Evolutionary conservation across 2,329 filamentous ascomycete genomes (phyloP), one percentile per base, ranked within the genome.

Genomic region (Pseudopithomyces maydicus): DNA sequence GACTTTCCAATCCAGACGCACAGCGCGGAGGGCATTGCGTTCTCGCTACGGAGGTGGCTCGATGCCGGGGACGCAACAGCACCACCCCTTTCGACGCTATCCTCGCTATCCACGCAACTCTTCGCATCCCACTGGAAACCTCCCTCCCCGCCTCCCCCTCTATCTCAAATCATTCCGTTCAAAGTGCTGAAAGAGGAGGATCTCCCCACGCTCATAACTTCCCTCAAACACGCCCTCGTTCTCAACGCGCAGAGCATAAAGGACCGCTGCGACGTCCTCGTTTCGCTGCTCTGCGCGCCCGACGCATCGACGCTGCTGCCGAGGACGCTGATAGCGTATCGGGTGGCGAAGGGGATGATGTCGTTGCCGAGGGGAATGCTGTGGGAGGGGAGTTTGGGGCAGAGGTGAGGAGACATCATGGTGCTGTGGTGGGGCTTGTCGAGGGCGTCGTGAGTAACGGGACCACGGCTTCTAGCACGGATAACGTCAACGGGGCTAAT

Each of bases 21-120:
- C 8, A 72, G 59, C 33, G 71, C 75, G 15, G 76, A 78, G 53
- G 65, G 66, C 2, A 47, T 77, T 6, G 55, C 72, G 0, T 75
- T 73, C 51, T 72, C 70, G 3, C 51, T 75, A 1, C 72, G 67
- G 14, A 76, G 71, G 46, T 70, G 75, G 60, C 52, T 71, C 15
- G 69, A 73, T 23, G 68, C 74, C 20, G 65, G 65, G 6, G 58
- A 4, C 26, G 71, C 3, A 70, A 75, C 52, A 58, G 67, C 12
- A 58, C 51, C 0, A 63, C 72, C 1, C 57, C 70, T 15, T 60
- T 67, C 17, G 57, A 68, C 10, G 58, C 49, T 15, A 68, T 67
- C 12, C 62, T 65, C 23, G 57, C 65, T 71, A 29, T 55, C 63
- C 1, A 33, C 54, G 12, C 69, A 72, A 48, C 50, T 74, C 6